phyloP scores from a whole-genome alignment of 768 basidiomycete genomes.

The Hygrocybe punicea region DNA sequence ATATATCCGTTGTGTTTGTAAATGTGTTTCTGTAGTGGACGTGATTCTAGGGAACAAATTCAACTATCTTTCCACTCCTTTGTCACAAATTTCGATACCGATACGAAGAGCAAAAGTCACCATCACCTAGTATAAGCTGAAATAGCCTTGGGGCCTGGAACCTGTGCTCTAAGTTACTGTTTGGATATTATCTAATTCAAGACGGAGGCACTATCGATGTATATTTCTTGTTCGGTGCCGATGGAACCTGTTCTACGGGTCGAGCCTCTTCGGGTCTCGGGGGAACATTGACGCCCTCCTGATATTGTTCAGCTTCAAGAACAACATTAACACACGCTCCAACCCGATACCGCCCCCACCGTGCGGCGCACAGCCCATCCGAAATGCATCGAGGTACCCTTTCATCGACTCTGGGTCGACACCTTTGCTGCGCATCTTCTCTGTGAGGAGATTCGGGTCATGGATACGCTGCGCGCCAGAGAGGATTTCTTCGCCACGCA shows the following conservation, averaged over 20 bases:
- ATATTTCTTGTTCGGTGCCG: not conserved
- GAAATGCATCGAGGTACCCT: slow-evolving; percentile 91
- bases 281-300: slow-evolving; percentile 92
- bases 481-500: slow-evolving; percentile 98
- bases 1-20: too few relatives aligned
- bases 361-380: slow-evolving; percentile 91
- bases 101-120: too few relatives aligned
- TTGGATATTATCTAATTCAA: too few relatives aligned
- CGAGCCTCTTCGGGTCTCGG: slow-evolving; percentile 91
- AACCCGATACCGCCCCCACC: slow-evolving; percentile 95
- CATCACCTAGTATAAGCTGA: too few relatives aligned
- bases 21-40: too few relatives aligned
- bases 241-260: slow-evolving; percentile 51
- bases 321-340: slow-evolving; percentile 95
- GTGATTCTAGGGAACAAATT: too few relatives aligned
- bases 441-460: slow-evolving; percentile 73
- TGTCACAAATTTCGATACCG: too few relatives aligned
- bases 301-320: slow-evolving; percentile 95
- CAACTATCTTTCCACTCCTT: too few relatives aligned
- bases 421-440: slow-evolving; percentile 83
- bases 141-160: too few relatives aligned
- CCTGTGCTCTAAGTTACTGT: too few relatives aligned
- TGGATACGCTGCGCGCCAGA: slow-evolving; percentile 98
- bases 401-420: slow-evolving; percentile 92
- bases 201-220: not conserved